Base-by-base conservation (phyloP, 768 basidiomycete species). In the Tricholoma furcatifolium region DNA sequence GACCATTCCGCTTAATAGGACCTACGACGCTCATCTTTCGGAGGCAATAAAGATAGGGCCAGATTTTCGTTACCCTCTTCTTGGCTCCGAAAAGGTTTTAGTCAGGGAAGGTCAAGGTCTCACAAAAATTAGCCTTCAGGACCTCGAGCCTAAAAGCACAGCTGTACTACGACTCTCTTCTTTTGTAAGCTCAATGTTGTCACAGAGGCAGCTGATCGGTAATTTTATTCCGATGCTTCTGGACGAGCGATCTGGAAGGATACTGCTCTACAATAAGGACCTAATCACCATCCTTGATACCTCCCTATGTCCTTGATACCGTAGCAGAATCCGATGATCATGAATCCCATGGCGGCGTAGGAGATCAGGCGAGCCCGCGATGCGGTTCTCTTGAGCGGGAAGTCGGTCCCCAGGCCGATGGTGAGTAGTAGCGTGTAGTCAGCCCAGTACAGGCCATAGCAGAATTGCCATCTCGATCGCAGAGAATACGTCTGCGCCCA, bases 351-450 rank as follows among this genome's bases (percentile, higher is more conserved):
- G 0, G 70, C 71, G 1, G 71, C 66, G 36, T 71, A 74, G 0
- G 74, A 74, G 2, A 77, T 70, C 17, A 75, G 55, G 1, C 75
- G 54, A 41, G 65, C 68, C 23, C 67, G 53, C 3, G 58, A 65
- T 0, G 59, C 52, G 4, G 65, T 63, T 6, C 58, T 67, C 10
- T 45, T 52, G 0, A 70, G 61, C 4, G 70, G 70, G 43, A 74
- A 74, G 55, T 75, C 74, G 2, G 69, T 62, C 3, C 74, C 74
- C 5, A 76, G 61, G 1, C 74, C 73, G 40, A 75, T 69, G 0
- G 73, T 76, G 31, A 76, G n/a, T n/a, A n/a, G 60, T 12, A 76
- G 62, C 1, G 74, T 74, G 51, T 76, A 77, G 47, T 74, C 70
- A 1, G 71, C 72, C 74, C 72, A 75, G 53, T 74, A 76, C 1